Percentiles rank a stretch among this genome's conserved stretches.
Evolutionary conservation across 768 basidiomycete genomes (phyloP).

Genomic region (Mycena latifolia): DNA sequence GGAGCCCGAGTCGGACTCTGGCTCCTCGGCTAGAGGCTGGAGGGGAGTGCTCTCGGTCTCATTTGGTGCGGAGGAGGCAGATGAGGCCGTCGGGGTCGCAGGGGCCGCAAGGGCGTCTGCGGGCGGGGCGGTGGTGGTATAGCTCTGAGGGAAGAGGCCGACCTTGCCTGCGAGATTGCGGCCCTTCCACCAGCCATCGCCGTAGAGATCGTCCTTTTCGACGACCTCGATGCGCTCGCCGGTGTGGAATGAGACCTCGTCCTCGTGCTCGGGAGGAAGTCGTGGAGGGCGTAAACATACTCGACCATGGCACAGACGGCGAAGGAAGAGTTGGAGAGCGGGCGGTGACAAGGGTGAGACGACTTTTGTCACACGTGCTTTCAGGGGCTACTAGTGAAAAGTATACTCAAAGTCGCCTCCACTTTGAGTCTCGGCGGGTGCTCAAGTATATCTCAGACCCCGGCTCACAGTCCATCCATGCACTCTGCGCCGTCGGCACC

Average conservation of each 20-base stretch:
- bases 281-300: slow-evolving; percentile 90
- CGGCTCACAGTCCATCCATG: slow-evolving; percentile 77
- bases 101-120: slow-evolving; percentile 40
- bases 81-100: slow-evolving; percentile 31
- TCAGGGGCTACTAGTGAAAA: too few species aligned
- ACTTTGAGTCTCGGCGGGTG: slow-evolving; percentile 74
- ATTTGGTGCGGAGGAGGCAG: slow-evolving; percentile 41
- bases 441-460: slow-evolving; percentile 79
- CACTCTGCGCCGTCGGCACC: slow-evolving; percentile 71
- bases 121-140: slow-evolving; percentile 74
- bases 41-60: slow-evolving; percentile 43
- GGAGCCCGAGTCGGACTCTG: slow-evolving; percentile 50
- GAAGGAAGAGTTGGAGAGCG: too few species aligned
- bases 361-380: background rate
- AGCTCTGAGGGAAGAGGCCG: slow-evolving; percentile 94
- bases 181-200: slow-evolving; percentile 98
- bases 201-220: slow-evolving; percentile 93
- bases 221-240: slow-evolving; percentile 92
- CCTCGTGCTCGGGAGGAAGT: slow-evolving; percentile 94
- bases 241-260: slow-evolving; percentile 88
- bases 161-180: slow-evolving; percentile 83
- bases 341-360: background rate
- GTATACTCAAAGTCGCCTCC: slow-evolving; percentile 53
- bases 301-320: too few species aligned
- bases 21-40: slow-evolving; percentile 62